These are phyloP conservation scores for Aspergillus carbonarius DNA, from an alignment of 2,329 filamentous ascomycete species.

Conservation along the genomic window DNA sequence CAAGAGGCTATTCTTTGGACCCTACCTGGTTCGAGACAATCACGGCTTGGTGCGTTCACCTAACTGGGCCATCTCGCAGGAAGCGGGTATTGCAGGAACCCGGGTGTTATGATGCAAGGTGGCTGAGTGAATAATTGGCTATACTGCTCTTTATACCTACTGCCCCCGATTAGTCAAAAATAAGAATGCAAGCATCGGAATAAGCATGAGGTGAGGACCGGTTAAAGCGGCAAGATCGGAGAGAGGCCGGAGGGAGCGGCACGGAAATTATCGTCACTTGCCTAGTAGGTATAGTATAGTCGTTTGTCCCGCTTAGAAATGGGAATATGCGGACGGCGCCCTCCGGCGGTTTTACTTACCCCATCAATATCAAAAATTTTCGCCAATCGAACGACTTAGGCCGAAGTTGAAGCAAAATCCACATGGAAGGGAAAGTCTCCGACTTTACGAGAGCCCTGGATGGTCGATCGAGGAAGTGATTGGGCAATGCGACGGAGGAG, in stretches of 20 bases:
- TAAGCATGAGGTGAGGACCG: background rate
- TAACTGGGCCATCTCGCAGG: no score
- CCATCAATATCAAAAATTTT: background rate
- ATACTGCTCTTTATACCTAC: no score
- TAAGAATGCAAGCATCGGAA: no score
- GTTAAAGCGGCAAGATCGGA: background rate
- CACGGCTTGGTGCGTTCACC: no score
- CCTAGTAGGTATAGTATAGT: background rate
- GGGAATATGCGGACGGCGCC: background rate
- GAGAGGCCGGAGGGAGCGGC: background rate
- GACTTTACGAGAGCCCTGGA: background rate
- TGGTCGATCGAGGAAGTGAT: background rate
- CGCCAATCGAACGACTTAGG: background rate
- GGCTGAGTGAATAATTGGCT: no score
- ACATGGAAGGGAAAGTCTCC: constrained; percentile 2
- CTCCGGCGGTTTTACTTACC: background rate
- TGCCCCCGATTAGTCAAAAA: no score
- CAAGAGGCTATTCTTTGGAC: no score
- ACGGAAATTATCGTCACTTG: background rate
- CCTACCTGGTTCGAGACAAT: no score
- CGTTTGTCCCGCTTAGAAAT: background rate
- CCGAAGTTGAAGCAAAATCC: background rate
- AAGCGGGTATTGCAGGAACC: no score
- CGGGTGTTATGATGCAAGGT: no score
- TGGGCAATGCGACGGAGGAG: background rate